Evolutionary conservation across 1,284 basidiomycete genomes (phyloP), one percentile per base, ranked within the genome.

Genomic region (Austroboletus niveus): DNA sequence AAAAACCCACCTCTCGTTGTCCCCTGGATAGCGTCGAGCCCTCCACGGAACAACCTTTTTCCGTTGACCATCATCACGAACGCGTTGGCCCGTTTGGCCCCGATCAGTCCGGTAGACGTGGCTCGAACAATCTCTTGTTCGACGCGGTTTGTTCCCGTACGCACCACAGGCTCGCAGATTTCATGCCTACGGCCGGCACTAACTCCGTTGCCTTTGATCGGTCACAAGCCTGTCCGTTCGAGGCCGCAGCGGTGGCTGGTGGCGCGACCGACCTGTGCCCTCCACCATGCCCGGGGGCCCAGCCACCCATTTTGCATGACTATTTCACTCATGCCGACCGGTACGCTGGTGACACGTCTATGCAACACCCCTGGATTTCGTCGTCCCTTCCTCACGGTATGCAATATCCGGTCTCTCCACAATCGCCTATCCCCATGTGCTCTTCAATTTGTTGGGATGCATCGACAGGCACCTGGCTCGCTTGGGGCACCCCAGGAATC

Each of bases 71-170:
- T 24, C 47, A 52, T 34, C 47, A 56, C 51, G 56, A 49, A 35
- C 49, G 55, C 45, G 14, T 42, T 29, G 47, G 51, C 22, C 20
- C 51, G 17, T 50, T 55, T 10, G 9, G 41, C 43, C 17, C 53
- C 31, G 63, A 61, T 59, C 68, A 68, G 39, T 56, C 57, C 48
- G 66, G 65, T 27, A 66, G 68, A 47, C 69, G 69, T 38, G 60
- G 60, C 48, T 69, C 69, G 36, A 71, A 68, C 56, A 57, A 58
- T 49, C 50, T 60, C 20, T 51, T 60, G 48, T 71, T 65, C 49
- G 66, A 71, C 62, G 60, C 65, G 30, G 62, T 63, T 45, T 65
- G 59, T 49, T 48, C 64, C n/a, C 68, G 65, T 29, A 24, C 48
- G 35, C 56, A 67, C 43, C 61, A 71, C 45, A 69, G 47, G 48